phyloP scores from a whole-genome alignment of 441 rosid genomes.

The Erodium trifolium region DNA sequence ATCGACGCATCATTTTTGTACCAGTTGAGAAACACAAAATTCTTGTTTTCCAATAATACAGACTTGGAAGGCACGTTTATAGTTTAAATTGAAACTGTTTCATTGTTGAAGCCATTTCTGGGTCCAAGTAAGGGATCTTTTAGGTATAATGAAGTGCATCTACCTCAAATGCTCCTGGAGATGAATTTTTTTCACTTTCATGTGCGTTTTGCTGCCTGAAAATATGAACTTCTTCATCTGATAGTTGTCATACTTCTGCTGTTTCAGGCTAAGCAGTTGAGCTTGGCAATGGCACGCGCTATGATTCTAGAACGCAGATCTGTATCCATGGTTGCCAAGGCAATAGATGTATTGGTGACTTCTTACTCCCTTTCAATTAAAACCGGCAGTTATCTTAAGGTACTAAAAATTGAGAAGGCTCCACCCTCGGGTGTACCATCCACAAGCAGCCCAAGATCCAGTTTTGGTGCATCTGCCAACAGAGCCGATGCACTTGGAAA shows the following conservation, averaged over 20 bases:
- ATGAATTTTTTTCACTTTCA: background rate
- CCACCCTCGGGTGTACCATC: conserved; percentile 31
- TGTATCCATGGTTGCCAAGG: conserved; percentile 63
- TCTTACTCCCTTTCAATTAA: conserved; percentile 63
- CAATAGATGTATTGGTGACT: conserved; percentile 66
- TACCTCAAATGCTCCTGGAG: background rate
- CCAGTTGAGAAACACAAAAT: background rate
- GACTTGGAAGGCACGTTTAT: background rate
- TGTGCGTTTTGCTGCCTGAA: background rate
- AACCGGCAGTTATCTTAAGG: conserved; percentile 62
- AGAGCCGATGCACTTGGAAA: conserved; percentile 31
- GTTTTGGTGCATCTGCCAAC: conserved; percentile 30
- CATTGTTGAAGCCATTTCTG: background rate
- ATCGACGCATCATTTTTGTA: background rate
- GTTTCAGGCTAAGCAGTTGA: conserved; percentile 80
- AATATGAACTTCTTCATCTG: conserved; percentile 3
- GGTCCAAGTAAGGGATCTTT: background rate
- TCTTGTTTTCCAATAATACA: conserved; percentile 4
- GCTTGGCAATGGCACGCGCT: conserved; percentile 62
- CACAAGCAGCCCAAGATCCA: conserved; percentile 23
- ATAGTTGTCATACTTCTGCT: conserved; percentile 17
- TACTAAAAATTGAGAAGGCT: conserved; percentile 41
- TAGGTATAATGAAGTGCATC: background rate
- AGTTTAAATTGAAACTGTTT: background rate
- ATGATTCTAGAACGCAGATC: conserved; percentile 85